Conservation (phyloP, 768 basidiomycete genomes). For the Lactarius tabidus region DNA sequence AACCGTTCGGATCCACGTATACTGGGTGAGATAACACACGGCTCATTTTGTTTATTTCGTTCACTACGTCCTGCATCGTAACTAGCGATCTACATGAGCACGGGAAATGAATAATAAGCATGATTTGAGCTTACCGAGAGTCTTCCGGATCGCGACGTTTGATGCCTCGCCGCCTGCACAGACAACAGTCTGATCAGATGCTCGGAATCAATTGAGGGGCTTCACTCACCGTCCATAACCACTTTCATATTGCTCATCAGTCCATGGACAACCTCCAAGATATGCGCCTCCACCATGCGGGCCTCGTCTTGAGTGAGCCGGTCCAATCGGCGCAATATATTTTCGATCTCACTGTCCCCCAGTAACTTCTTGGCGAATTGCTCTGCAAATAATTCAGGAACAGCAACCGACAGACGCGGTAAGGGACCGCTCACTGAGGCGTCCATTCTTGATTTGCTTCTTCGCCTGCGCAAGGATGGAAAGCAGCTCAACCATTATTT, state of each 20-base stretch:
- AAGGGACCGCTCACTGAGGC: not conserved
- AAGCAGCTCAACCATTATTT: not conserved
- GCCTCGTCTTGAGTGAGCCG: not conserved
- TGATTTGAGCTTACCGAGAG: not conserved
- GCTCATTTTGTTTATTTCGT: not conserved
- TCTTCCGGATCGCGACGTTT: not conserved
- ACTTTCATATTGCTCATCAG: not conserved
- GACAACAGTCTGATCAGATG: not conserved
- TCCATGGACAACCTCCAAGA: not conserved
- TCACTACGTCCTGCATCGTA: not conserved
- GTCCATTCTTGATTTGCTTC: too few species aligned
- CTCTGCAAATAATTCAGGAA: conserved; percentile 17
- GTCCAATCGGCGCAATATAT: not conserved
- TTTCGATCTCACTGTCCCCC: not conserved
- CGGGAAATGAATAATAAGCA: not conserved
- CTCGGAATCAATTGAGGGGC: not conserved
- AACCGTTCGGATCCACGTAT: too few species aligned
- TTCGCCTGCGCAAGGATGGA: not conserved
- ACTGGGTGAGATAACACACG: not conserved
- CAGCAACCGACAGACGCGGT: too few species aligned
- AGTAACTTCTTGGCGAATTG: not conserved
- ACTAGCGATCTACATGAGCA: not conserved
- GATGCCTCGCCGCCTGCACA: not conserved
- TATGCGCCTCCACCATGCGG: not conserved
- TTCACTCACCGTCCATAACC: not conserved